Evolutionary conservation across 2,329 filamentous ascomycete species (phyloP), one percentile per base, ranked within the genome.

Genomic region (Aspergillus pseudoglaucus): DNA sequence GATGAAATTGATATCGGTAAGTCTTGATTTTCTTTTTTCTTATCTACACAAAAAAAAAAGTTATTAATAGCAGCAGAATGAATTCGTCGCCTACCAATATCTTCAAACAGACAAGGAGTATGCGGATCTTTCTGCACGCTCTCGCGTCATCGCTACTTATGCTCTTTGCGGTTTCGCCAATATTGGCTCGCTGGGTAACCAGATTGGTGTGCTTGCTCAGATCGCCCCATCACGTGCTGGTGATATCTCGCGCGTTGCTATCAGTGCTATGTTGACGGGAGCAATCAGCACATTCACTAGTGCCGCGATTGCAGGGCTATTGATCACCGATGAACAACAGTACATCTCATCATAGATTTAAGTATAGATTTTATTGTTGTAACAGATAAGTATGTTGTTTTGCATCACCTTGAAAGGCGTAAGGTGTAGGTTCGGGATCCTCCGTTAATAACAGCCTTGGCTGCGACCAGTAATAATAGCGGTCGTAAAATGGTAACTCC

Each of bases 201-300:
- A 95, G 70, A 93, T 95, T 52, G 89, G 89, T 74, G 88, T 94
- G 49, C 77, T 95, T 45, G 81, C 85, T 3, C 88, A 94, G 71
- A 81, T 95, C 51, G 84, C 87, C 0, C 88, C 89, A 0, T 75
- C 76, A 3, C 81, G 88, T 40, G 78, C 81, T 33, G 87, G 84
- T 49, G 87, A 93, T 58, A 84, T 95, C 9, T 84, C 87, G 3
- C 77, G 77, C 42, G 78, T 95, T 23, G 88, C 88, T 3, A 48
- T 94, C 17, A 90, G 85, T 27, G 87, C 89, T 5, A 77, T 95
- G 53, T 65, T 90, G 45, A 85, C 87, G 0, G 89, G 90, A 61
- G 81, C 93, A 30, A 72, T 94, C 50, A 81, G 85, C 23, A 95
- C 89, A 0, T 72, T 95, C 58, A 90, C 83, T 2, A 88, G 83